Evolutionary conservation across 2,329 filamentous ascomycete species (phyloP), one percentile per base, ranked within the genome.

Genomic region (Arthrobotrys musiformis): DNA sequence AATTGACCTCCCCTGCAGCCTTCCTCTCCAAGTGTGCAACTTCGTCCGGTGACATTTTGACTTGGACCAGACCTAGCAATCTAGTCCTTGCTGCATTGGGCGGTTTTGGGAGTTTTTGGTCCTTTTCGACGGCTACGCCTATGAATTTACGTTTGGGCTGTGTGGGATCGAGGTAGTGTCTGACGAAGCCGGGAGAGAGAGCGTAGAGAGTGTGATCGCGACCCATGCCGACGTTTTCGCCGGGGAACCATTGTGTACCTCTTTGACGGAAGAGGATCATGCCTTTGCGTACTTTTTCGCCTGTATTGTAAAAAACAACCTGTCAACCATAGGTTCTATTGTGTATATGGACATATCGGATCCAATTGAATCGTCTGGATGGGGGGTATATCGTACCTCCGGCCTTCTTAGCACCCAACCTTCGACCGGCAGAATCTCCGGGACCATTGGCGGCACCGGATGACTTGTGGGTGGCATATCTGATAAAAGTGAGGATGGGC

Each of bases 211-310:
- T 98, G 86, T 98, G 95, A 84, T 99, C 94, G 78, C 95, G 91
- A 61, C 95, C 95, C 87, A 98, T 94, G 81, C 90, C 92, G 84
- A 92, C 93, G 85, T 99, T 98, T 83, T 98, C 95, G 81, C 95
- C 95, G 0, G 95, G 91, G 83, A 91, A 94, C 95, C 95, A 99
- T 82, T 90, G 89, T 2, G 95, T 96, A 81, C 95, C 95, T 82
- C 94, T 91, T 85, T 99, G 95, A 83, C 93, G 93, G 89, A 95
- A 99, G 85, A 99, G 92, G 84, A 99, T 99, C 86, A 97, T 98
- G 67, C 95, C 95, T 3, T 94, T 92, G 73, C 97, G 91, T 37
- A 99, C 95, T 84, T 91, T 97, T 86, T 97, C 92, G 83, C 94
- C 92, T 94, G 82, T 73, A 13, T 2, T 11, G 37, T 26, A n/a